A percentile compares a stretch with the other conserved stretches of the same genome.
Conservation (phyloP, 106 monocot species). For the Dendrobium nobile region DNA sequence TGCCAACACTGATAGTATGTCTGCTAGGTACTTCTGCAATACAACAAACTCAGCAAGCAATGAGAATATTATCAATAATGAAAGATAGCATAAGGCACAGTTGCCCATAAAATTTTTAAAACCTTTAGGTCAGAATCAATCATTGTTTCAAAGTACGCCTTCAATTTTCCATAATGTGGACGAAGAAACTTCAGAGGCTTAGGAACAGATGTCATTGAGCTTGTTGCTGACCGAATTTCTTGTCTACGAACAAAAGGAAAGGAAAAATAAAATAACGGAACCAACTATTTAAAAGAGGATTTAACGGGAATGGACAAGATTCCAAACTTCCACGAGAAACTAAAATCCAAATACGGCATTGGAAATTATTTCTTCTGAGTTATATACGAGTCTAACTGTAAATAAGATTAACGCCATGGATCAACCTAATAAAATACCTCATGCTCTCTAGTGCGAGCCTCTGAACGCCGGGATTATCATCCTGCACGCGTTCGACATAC, state of each 20-base stretch:
- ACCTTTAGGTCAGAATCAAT: conserved; percentile 81
- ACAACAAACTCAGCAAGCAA: conserved; percentile 3
- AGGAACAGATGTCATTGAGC: conserved; percentile 96
- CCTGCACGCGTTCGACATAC: conserved; percentile 86
- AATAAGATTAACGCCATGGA: background rate
- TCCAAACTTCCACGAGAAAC: background rate
- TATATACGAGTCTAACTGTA: background rate
- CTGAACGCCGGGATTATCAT: conserved; percentile 81
- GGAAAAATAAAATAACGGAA: background rate
- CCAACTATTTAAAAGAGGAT: background rate
- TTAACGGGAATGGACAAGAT: background rate
- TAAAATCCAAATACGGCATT: background rate
- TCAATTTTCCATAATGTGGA: conserved; percentile 81
- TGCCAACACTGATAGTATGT: conserved; percentile 94
- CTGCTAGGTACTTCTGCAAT: conserved; percentile 85
- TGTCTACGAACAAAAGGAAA: conserved; percentile 38
- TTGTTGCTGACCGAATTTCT: conserved; percentile 89
- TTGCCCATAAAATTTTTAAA: background rate
- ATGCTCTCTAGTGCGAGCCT: conserved; percentile 94
- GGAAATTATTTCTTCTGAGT: background rate
- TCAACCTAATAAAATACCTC: conserved; percentile 41
- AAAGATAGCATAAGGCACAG: background rate
- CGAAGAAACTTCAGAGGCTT: conserved; percentile 93
- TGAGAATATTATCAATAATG: background rate
- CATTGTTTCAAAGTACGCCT: conserved; percentile 77